Base-by-base conservation (phyloP, 2,329 filamentous ascomycete species). In the Cytospora mali region DNA sequence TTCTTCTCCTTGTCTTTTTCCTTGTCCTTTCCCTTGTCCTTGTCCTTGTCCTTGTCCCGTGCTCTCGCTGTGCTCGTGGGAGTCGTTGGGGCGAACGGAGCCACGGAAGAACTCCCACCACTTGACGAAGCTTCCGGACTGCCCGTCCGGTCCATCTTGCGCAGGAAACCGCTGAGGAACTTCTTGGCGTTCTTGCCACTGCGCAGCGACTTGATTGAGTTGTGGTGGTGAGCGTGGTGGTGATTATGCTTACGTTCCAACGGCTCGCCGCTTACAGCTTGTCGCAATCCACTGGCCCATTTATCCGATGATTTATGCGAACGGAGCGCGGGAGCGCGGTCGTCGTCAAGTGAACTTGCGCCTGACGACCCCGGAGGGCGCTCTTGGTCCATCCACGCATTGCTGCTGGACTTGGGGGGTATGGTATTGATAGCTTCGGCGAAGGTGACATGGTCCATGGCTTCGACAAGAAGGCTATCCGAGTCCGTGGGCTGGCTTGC, bases 301-400 rank as follows among this genome's bases (percentile, higher is more conserved):
- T 61, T 58, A 9, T 65, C 63, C n/a, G 61, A 31, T 6, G 55
- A 49, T 25, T 48, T 48, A 11, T 62, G 48, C 42, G 53, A 35
- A 51, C 61, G 27, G 71, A 71, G 33, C 74, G 74, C 48, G 76
- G 73, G 4, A 3, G 67, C 67, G 59, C 59, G 60, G 9, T 62
- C 54, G n/a, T 66, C 68, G 11, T 79, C 78, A 42, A 71, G 63
- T 14, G 84, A 83, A 66, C 81, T 84, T 16, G 81, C 61, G 11
- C 58, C 81, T 1, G 83, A 82, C 16, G 81, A 84, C 1, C 81
- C 80, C 0, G 82, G 81, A 4, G 80, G 74, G 0, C 71, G 71
- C 28, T 77, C 73, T 52, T 71, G 70, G 21, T 78, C 76, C 28
- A 71, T 65, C 74, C 75, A 77, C 21, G 69, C 58, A 62, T 69